Evolutionary conservation across 768 basidiomycete species (phyloP).

Genomic region (Collybia nuda): DNA sequence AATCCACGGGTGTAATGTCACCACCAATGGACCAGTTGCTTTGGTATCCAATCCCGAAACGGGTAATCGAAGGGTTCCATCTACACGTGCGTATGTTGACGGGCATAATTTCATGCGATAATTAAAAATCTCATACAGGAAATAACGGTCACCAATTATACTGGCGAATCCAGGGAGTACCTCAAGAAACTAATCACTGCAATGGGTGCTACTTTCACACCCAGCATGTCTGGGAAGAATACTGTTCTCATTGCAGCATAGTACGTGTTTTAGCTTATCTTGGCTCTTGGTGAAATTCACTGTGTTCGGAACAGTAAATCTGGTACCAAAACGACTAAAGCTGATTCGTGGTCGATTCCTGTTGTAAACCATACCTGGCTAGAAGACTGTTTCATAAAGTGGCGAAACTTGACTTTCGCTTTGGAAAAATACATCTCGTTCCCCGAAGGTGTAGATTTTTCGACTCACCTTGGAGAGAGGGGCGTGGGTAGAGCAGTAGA

Average conservation of each 20-base stretch:
- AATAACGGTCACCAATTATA: constrained; percentile 88
- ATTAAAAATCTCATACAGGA: constrained; percentile 38
- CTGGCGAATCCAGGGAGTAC: constrained; percentile 84
- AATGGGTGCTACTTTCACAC: constrained; percentile 80
- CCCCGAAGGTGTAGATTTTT: constrained; percentile 68
- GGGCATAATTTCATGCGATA: neutral
- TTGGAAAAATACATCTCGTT: constrained; percentile 69
- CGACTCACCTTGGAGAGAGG: constrained; percentile 38
- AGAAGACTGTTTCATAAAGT: constrained; percentile 84
- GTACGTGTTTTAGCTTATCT: constrained; percentile 43
- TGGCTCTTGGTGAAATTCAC: neutral
- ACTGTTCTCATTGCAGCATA: constrained; percentile 83
- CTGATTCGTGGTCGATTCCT: constrained; percentile 78
- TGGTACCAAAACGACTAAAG: constrained; percentile 69
- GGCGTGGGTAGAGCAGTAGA: constrained; percentile 32
- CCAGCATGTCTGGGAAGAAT: constrained; percentile 76
- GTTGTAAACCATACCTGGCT: constrained; percentile 91
- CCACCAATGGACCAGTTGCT: constrained; percentile 74
- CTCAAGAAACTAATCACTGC: constrained; percentile 77
- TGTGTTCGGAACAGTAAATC: constrained; percentile 15
- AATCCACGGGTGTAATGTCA: constrained; percentile 57
- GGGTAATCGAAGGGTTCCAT: constrained; percentile 56
- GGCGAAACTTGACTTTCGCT: constrained; percentile 68
- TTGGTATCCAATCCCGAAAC: constrained; percentile 79
- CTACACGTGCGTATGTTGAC: constrained; percentile 48